Conservation (phyloP, 1,284 basidiomycete species). For the Apiotrichum mycotoxinovorans region DNA sequence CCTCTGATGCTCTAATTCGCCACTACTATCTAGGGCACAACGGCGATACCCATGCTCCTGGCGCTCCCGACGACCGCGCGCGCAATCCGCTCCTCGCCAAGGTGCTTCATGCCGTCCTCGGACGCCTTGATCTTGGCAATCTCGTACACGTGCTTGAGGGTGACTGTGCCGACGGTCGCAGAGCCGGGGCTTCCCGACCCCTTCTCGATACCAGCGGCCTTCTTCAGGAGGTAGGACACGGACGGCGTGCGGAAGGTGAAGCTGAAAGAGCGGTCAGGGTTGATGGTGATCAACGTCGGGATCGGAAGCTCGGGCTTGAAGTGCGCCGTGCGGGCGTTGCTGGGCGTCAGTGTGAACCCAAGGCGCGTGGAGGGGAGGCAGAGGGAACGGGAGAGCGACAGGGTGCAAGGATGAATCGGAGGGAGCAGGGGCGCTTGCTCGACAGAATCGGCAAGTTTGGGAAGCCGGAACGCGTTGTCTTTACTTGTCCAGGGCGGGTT, state of each 20-base stretch:
- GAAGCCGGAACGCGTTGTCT: no score
- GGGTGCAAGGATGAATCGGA: not conserved
- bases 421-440: no score
- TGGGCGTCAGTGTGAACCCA: constrained; percentile 17
- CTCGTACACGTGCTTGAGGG: constrained; percentile 96
- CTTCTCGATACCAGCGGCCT: constrained; percentile 85
- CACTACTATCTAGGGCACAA: constrained; percentile 61
- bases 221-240: constrained; percentile 86
- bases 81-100: constrained; percentile 80
- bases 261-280: constrained; percentile 91
- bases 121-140: constrained; percentile 95
- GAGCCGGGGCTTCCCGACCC: constrained; percentile 59
- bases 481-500: no score
- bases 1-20: not conserved
- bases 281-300: constrained; percentile 86
- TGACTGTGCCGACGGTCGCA: constrained; percentile 68
- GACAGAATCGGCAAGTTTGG: no score
- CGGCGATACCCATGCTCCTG: constrained; percentile 75
- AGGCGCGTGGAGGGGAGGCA: not conserved
- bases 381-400: not conserved
- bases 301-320: constrained; percentile 81
- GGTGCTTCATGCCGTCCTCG: constrained; percentile 80
- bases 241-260: constrained; percentile 91
- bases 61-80: constrained; percentile 81
- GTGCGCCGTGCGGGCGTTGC: constrained; percentile 85